Conservation (phyloP, 495 filamentous ascomycete genomes). For the Podospora conica region DNA sequence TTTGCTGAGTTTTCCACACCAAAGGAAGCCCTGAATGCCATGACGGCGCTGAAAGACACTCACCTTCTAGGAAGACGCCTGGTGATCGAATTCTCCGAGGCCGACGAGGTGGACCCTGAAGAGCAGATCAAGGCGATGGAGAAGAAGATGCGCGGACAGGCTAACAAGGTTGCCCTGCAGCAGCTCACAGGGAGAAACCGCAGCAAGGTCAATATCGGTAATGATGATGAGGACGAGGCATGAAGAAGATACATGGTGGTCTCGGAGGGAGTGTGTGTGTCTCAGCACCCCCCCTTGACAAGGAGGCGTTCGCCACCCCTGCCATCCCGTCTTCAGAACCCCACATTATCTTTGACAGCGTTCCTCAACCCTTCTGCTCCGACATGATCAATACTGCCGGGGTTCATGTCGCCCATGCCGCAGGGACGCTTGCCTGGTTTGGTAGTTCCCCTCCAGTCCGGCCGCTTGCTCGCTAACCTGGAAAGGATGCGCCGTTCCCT, state of each 20-base stretch:
- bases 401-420: slow-evolving; percentile 27
- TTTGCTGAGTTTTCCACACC: slow-evolving; percentile 94
- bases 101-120: slow-evolving; percentile 82
- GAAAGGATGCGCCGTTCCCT: slow-evolving; percentile 9
- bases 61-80: slow-evolving; percentile 86
- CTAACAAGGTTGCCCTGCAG: slow-evolving; percentile 81
- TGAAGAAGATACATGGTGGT: slow-evolving; percentile 21
- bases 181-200: slow-evolving; percentile 74
- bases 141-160: slow-evolving; percentile 83
- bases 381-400: slow-evolving; percentile 17
- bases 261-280: slow-evolving; percentile 16
- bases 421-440: slow-evolving; percentile 8
- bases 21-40: slow-evolving; percentile 87
- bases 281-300: slow-evolving; percentile 22
- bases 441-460: slow-evolving; percentile 10
- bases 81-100: slow-evolving; percentile 82
- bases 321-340: slow-evolving; percentile 14
- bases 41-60: slow-evolving; percentile 84
- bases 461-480: slow-evolving; percentile 7
- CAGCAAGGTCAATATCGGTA: slow-evolving; percentile 81
- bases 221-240: slow-evolving; percentile 56
- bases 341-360: slow-evolving; percentile 10
- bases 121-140: slow-evolving; percentile 94
- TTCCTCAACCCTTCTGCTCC: slow-evolving; percentile 11
- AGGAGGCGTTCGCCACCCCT: slow-evolving; percentile 16